These are phyloP conservation scores for Cutaneotrichosporon spelunceum DNA, from an alignment of 1,284 basidiomycete species.

Conservation along the genomic window DNA sequence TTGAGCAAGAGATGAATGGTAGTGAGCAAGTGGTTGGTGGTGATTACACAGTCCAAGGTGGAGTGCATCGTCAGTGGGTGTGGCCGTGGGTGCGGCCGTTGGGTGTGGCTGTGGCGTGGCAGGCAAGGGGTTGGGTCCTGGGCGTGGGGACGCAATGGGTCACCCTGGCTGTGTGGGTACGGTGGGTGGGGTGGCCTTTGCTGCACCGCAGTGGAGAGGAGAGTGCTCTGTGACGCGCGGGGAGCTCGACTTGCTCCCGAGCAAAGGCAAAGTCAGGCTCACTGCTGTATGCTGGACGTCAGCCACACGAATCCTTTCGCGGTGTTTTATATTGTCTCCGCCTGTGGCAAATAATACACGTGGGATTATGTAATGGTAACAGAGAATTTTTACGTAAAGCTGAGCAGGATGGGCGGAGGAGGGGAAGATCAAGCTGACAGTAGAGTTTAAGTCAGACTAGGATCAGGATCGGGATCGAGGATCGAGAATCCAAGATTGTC, in stretches of 20 bases:
- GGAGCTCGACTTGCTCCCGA: neutral
- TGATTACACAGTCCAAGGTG: neutral
- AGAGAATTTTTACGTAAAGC: neutral
- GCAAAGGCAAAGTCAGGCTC: neutral
- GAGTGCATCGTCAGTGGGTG: neutral
- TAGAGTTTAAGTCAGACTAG: no score
- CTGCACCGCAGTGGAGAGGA: neutral
- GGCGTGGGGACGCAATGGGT: neutral
- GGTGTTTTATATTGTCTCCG: neutral
- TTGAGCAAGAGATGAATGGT: slow-evolving; percentile 1
- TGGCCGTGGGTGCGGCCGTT: no score
- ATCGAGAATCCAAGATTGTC: no score
- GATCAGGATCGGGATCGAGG: no score
- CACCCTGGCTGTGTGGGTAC: neutral
- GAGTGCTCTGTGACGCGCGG: neutral
- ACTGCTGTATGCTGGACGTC: neutral
- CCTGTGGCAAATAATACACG: neutral
- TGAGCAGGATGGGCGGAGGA: no score
- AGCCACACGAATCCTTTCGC: neutral
- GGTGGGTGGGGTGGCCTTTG: neutral
- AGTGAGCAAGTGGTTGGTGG: neutral
- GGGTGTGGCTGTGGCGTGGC: neutral
- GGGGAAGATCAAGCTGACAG: no score
- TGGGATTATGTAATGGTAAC: neutral
- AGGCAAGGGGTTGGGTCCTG: no score